These are phyloP conservation scores for Rubroshorea leprosula DNA, from an alignment of 345 rosid genomes.

Conservation along the genomic window DNA sequence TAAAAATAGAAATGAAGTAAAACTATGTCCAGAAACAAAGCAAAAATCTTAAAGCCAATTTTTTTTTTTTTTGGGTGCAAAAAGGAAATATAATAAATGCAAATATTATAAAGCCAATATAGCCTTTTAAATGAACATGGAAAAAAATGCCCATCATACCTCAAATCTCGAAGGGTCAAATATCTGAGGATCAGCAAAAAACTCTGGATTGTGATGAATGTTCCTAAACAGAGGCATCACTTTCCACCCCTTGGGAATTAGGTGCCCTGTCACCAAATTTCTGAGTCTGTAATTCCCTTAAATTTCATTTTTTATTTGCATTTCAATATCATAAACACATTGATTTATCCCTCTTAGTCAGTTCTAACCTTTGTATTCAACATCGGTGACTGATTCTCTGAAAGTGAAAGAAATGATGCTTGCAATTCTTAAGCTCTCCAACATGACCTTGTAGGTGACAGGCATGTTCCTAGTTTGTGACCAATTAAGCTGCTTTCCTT, in stretches of 20 bases:
- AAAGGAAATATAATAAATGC: conserved; percentile 1
- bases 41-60: not conserved
- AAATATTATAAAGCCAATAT: not conserved
- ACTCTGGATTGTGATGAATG: conserved; percentile 62
- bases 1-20: not conserved
- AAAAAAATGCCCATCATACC: too few species aligned
- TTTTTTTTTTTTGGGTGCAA: too few species aligned
- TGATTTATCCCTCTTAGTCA: not conserved
- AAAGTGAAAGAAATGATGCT: conserved; percentile 75
- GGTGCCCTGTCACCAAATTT: conserved; percentile 38
- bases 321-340: too few species aligned
- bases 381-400: conserved; percentile 68
- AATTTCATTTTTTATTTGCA: too few species aligned
- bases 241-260: conserved; percentile 84
- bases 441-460: conserved; percentile 43
- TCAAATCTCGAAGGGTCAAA: conserved; percentile 73
- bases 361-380: conserved; percentile 58
- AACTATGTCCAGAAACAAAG: not conserved
- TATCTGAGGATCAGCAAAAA: conserved; percentile 52
- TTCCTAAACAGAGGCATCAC: conserved; percentile 78
- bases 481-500: conserved; percentile 38
- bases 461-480: conserved; percentile 59
- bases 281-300: conserved; percentile 4
- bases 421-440: conserved; percentile 70
- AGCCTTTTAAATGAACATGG: not conserved